A percentile compares a stretch with the other conserved stretches of the same genome.
Evolutionary conservation across 306 rosid species (phyloP).

Genomic region (Lathyrus aphaca): DNA sequence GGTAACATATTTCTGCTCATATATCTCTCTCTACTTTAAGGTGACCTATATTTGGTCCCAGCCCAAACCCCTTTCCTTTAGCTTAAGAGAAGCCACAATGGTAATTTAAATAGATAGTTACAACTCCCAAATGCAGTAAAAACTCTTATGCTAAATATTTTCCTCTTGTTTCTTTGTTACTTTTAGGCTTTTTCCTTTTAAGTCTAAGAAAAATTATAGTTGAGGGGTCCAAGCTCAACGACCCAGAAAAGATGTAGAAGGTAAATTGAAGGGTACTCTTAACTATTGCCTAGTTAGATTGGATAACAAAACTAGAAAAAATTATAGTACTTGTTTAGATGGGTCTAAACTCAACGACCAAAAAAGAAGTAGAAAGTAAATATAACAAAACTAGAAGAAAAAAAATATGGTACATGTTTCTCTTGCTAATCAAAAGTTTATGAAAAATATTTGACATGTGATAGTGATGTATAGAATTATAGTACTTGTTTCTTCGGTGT

Average conservation of each 20-base stretch:
- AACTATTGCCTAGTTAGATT: neutral
- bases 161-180: conserved; percentile 43
- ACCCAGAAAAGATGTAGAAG: conserved; percentile 40
- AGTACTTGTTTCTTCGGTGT: conserved; percentile 21
- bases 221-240: conserved; percentile 49
- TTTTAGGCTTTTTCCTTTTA: conserved; percentile 40
- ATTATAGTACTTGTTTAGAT: conserved; percentile 44
- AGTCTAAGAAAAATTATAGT: conserved; percentile 39
- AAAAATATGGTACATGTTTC: conserved; percentile 43
- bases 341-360: conserved; percentile 49
- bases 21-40: conserved; percentile 41
- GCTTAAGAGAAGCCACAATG: conserved; percentile 50
- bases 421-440: conserved; percentile 37
- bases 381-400: conserved; percentile 41
- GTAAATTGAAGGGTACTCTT: conserved; percentile 47
- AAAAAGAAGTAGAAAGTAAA: conserved; percentile 40
- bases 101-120: conserved; percentile 48
- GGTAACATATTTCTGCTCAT: conserved; percentile 42
- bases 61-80: conserved; percentile 36
- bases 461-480: conserved; percentile 17
- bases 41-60: conserved; percentile 46
- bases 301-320: conserved; percentile 25
- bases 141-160: conserved; percentile 35
- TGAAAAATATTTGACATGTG: conserved; percentile 35
- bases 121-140: conserved; percentile 45